phyloP scores from a whole-genome alignment of 1,139 yeast genomes.

The Candida albicans region DNA sequence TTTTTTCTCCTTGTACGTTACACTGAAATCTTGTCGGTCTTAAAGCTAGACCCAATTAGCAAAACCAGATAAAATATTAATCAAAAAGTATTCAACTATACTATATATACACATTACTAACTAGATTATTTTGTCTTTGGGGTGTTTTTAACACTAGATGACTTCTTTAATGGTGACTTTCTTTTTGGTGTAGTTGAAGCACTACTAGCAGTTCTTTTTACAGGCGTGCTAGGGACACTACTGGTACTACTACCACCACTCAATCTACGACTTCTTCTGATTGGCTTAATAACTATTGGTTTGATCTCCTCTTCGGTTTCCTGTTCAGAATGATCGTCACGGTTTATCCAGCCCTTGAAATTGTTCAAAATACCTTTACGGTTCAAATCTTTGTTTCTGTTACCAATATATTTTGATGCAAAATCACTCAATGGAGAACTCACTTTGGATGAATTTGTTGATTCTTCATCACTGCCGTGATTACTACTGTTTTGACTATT shows the following conservation, averaged over 20 bases:
- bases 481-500: slow-evolving; percentile 13
- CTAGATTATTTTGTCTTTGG: slow-evolving; percentile 7
- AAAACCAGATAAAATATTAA: not conserved
- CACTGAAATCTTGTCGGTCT: not conserved
- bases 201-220: not conserved
- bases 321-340: slow-evolving; percentile 16
- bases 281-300: slow-evolving; percentile 14
- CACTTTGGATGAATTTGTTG: slow-evolving; percentile 5
- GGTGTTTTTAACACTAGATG: slow-evolving; percentile 2
- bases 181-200: slow-evolving; percentile 4
- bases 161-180: slow-evolving; percentile 2
- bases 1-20: not conserved
- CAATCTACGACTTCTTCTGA: slow-evolving; percentile 10
- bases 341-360: slow-evolving; percentile 67
- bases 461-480: slow-evolving; percentile 21
- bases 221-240: slow-evolving; percentile 6
- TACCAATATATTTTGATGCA: slow-evolving; percentile 61
- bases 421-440: slow-evolving; percentile 59
- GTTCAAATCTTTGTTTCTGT: slow-evolving; percentile 49
- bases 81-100: not conserved
- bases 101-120: slow-evolving; percentile 1
- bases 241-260: slow-evolving; percentile 5
- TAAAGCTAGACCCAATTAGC: not conserved
- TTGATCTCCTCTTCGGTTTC: slow-evolving; percentile 18
- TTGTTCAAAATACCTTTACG: slow-evolving; percentile 54